These are phyloP conservation scores for Aspergillus novofumigatus DNA, from an alignment of 2,329 filamentous ascomycete species.

Conservation along the genomic window DNA sequence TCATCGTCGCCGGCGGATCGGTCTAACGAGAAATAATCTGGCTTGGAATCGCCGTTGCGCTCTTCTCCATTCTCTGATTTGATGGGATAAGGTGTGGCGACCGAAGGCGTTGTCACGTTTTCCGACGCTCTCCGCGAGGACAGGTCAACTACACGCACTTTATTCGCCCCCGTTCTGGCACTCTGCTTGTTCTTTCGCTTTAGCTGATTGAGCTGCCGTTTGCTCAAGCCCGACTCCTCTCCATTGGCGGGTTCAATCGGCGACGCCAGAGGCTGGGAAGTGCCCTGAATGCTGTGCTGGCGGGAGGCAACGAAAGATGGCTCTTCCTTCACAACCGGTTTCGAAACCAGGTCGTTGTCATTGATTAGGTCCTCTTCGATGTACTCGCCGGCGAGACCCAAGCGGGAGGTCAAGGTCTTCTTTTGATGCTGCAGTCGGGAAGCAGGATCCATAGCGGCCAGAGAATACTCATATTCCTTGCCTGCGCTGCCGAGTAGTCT, in stretches of 20 bases:
- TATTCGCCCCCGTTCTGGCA: conserved; percentile 82
- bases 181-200: conserved; percentile 92
- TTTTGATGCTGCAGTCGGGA: conserved; percentile 82
- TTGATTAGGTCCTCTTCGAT: conserved; percentile 79
- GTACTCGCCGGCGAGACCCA: conserved; percentile 80
- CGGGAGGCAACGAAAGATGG: conserved; percentile 43
- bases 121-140: conserved; percentile 64
- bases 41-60: conserved; percentile 58
- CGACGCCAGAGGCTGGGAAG: conserved; percentile 41
- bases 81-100: conserved; percentile 52
- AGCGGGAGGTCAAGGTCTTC: conserved; percentile 74
- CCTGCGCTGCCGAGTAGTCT: conserved; percentile 78
- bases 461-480: conserved; percentile 75
- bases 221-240: conserved; percentile 74
- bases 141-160: conserved; percentile 84
- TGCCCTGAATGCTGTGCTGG: conserved; percentile 44
- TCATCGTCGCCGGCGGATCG: conserved; percentile 79
- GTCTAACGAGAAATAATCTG: conserved; percentile 89
- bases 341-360: conserved; percentile 53
- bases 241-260: conserved; percentile 48
- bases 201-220: conserved; percentile 87
- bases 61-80: conserved; percentile 58
- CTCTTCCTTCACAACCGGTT: conserved; percentile 48
- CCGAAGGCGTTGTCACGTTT: conserved; percentile 57
- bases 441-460: conserved; percentile 76